A percentile compares a stretch with the other conserved stretches of the same genome.
Evolutionary conservation across 1,284 basidiomycete genomes (phyloP).

Genomic region (Cystobasidiaceae sp.): DNA sequence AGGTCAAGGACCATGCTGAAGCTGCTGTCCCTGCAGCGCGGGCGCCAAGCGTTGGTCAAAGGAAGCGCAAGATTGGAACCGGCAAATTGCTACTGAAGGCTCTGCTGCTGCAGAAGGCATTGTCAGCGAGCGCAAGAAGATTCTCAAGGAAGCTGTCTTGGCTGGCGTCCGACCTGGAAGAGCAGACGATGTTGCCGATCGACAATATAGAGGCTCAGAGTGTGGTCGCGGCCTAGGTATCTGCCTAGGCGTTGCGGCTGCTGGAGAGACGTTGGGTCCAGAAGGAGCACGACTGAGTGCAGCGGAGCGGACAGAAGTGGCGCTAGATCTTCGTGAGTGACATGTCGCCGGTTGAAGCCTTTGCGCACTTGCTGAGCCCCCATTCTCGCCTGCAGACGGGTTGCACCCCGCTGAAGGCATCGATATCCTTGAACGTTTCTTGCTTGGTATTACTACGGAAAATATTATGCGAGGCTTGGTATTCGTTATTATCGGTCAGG

Average conservation of each 20-base stretch:
- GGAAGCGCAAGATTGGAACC: slow-evolving; percentile 88
- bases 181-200: slow-evolving; percentile 54
- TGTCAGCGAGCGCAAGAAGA: slow-evolving; percentile 69
- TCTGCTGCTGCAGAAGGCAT: slow-evolving; percentile 66
- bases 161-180: slow-evolving; percentile 33
- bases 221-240: slow-evolving; percentile 80
- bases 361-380: background rate
- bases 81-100: slow-evolving; percentile 82
- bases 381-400: slow-evolving; percentile 52
- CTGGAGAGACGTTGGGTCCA: slow-evolving; percentile 34
- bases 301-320: slow-evolving; percentile 75
- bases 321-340: slow-evolving; percentile 57
- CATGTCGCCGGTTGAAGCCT: slow-evolving; percentile 38
- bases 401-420: slow-evolving; percentile 86
- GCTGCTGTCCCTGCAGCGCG: slow-evolving; percentile 49
- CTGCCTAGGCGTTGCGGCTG: slow-evolving; percentile 66
- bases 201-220: slow-evolving; percentile 65
- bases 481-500: slow-evolving; percentile 87
- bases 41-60: slow-evolving; percentile 87
- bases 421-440: slow-evolving; percentile 82
- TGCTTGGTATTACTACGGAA: slow-evolving; percentile 55
- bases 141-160: slow-evolving; percentile 68
- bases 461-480: slow-evolving; percentile 52
- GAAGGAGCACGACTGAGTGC: slow-evolving; percentile 53
- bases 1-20: background rate